These are phyloP conservation scores for Candida sp. DNA, from an alignment of 1,139 yeast genomes.

Conservation along the genomic window DNA sequence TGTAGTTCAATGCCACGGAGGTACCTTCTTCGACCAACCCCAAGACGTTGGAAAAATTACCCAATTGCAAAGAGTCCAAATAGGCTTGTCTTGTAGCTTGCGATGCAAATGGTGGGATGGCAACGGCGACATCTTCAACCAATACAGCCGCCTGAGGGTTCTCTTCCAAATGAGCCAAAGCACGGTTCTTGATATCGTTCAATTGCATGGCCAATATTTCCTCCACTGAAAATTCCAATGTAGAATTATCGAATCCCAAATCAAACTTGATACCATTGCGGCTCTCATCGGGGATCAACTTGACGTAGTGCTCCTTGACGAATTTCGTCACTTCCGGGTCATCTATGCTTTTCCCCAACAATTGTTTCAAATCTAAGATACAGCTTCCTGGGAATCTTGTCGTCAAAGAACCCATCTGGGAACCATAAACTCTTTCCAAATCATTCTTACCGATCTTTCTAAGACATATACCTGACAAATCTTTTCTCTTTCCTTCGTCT, in stretches of 20 bases:
- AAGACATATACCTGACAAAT: constrained; percentile 76
- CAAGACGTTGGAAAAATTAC: constrained; percentile 64
- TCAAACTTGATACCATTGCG: constrained; percentile 61
- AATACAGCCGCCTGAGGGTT: constrained; percentile 33
- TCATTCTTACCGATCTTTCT: constrained; percentile 47
- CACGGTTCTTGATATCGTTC: constrained; percentile 68
- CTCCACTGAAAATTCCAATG: constrained; percentile 55
- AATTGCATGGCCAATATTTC: constrained; percentile 87
- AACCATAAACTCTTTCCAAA: constrained; percentile 79
- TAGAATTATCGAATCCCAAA: constrained; percentile 49
- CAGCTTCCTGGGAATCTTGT: constrained; percentile 79
- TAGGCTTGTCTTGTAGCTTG: constrained; percentile 73
- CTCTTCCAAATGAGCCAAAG: constrained; percentile 44
- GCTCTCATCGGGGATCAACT: constrained; percentile 41
- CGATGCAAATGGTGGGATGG: constrained; percentile 77
- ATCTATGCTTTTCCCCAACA: constrained; percentile 68
- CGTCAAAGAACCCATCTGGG: constrained; percentile 71
- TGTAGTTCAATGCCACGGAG: constrained; percentile 85
- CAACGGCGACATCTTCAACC: constrained; percentile 70
- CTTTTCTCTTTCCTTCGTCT: constrained; percentile 92
- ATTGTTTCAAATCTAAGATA: constrained; percentile 66
- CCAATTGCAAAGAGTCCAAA: constrained; percentile 72
- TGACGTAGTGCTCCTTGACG: constrained; percentile 55
- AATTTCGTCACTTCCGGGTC: constrained; percentile 51
- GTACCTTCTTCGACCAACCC: constrained; percentile 88